Conservation (phyloP, 1,284 basidiomycete genomes). For the Ceratobasidium sp. region DNA sequence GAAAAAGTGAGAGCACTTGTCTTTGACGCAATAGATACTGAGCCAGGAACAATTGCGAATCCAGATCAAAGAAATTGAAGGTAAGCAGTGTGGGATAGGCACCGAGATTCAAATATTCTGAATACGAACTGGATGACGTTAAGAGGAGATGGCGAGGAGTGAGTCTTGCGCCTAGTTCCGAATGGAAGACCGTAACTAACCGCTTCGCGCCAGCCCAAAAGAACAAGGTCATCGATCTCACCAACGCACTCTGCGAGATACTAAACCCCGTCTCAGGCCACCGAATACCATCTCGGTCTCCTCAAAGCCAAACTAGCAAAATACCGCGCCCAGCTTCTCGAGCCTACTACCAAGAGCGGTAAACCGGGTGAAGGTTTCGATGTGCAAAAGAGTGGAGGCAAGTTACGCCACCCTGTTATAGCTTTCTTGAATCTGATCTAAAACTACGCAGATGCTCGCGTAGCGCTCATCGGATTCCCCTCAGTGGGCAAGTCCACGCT, state of each 20-base stretch:
- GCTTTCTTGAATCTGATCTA: not conserved
- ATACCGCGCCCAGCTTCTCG: conserved; percentile 88
- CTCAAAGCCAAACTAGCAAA: conserved; percentile 92
- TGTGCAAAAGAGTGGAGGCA: too few relatives aligned
- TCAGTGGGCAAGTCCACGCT: conserved; percentile 95
- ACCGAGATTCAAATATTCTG: not conserved
- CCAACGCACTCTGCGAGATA: too few relatives aligned
- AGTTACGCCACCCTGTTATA: too few relatives aligned
- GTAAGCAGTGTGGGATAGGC: conserved; percentile 56
- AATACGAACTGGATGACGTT: conserved; percentile 28
- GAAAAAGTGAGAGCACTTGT: conserved; percentile 69
- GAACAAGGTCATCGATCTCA: not conserved
- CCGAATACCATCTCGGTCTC: conserved; percentile 87
- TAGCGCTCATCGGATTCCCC: conserved; percentile 92
- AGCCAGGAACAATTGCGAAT: not conserved
- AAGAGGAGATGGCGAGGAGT: conserved; percentile 90
- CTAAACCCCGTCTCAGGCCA: conserved; percentile 73
- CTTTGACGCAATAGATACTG: not conserved
- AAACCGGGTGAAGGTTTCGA: conserved; percentile 89
- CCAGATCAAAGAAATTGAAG: conserved; percentile 93
- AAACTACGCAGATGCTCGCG: conserved; percentile 74
- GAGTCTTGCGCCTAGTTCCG: conserved; percentile 49
- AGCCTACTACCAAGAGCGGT: conserved; percentile 82
- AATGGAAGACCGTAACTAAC: not conserved
- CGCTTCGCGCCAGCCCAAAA: not conserved